Evolutionary conservation across 306 rosid genomes (phyloP).

Genomic region (Cucurbita argyrosperma): DNA sequence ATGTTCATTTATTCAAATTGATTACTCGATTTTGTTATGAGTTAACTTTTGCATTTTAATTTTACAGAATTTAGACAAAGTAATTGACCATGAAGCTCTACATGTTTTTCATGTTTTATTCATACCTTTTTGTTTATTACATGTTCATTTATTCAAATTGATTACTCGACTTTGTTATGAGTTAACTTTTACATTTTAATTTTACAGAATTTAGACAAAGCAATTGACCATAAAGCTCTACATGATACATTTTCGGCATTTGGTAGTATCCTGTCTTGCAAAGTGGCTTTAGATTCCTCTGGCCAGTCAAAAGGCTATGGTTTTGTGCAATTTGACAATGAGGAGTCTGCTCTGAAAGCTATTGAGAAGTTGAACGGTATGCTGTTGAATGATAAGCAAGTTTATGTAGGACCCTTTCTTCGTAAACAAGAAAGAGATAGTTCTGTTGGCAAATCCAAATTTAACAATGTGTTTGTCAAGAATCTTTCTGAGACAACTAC

Average conservation of each 20-base stretch:
- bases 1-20: neutral
- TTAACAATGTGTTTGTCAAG: conserved; percentile 24
- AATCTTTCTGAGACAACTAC: conserved; percentile 14
- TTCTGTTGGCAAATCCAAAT: conserved; percentile 12
- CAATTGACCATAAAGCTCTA: conserved; percentile 24
- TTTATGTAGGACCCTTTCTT: conserved; percentile 24
- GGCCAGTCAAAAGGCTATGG: conserved; percentile 34
- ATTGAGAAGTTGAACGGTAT: conserved; percentile 21
- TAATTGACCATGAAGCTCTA: conserved; percentile 23
- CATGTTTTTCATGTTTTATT: neutral
- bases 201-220: conserved; percentile 20
- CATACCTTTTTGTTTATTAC: no score
- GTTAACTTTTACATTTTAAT: neutral
- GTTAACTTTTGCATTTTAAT: neutral
- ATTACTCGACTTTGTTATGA: neutral
- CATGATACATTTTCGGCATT: conserved; percentile 29
- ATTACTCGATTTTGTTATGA: neutral
- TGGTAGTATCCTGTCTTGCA: conserved; percentile 22
- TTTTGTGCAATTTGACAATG: conserved; percentile 25
- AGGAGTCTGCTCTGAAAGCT: conserved; percentile 16
- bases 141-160: neutral
- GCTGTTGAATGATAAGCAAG: conserved; percentile 28
- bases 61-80: conserved; percentile 21
- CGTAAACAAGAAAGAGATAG: conserved; percentile 22
- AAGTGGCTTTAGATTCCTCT: conserved; percentile 16